Evolutionary conservation across 108 stramenopile species (phyloP).

Genomic region (Skeletonema potamos): DNA sequence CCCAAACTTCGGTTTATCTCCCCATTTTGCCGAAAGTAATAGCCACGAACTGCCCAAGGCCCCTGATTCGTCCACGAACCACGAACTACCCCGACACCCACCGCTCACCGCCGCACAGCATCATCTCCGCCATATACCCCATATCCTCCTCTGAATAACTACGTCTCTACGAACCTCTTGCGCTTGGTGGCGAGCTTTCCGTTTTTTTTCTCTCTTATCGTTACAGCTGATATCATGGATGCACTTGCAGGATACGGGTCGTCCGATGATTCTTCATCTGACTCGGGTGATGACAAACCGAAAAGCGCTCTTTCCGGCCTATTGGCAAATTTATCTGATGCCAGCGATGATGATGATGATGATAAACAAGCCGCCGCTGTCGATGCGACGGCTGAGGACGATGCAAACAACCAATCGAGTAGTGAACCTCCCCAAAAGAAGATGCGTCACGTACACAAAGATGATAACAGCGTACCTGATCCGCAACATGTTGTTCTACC

Average conservation of each 20-base stretch:
- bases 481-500: constrained; percentile 1
- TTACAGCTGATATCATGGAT: no score
- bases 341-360: neutral
- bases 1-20: no score
- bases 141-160: no score
- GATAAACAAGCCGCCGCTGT: neutral
- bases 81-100: no score
- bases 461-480: neutral
- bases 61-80: no score
- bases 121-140: no score
- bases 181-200: no score
- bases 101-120: no score
- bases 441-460: neutral
- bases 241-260: constrained; percentile 29
- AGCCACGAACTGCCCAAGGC: no score
- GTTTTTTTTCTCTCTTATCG: no score
- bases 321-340: constrained; percentile 16
- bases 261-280: constrained; percentile 10
- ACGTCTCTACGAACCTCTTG: no score
- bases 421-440: constrained; percentile 3
- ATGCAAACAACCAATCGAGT: neutral
- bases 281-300: neutral
- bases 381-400: neutral
- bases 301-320: constrained; percentile 1
- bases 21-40: no score